These are phyloP conservation scores for Cyphellophora europaea DNA, from an alignment of 2,329 filamentous ascomycete genomes.

Conservation along the genomic window DNA sequence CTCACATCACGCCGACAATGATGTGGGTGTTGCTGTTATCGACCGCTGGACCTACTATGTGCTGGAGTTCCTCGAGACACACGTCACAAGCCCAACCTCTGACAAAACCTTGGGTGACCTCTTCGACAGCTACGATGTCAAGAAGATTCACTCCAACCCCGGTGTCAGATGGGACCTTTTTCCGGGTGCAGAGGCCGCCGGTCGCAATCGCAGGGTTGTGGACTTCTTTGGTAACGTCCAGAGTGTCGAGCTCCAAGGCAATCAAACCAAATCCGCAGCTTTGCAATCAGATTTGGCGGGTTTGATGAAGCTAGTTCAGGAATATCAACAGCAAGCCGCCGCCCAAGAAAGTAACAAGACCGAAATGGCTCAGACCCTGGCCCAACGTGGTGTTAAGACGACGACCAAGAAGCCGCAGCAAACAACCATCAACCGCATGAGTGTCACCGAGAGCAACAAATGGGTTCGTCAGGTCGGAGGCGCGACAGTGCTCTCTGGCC, in stretches of 20 bases:
- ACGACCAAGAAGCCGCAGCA: background rate
- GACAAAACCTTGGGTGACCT: slow-evolving; percentile 88
- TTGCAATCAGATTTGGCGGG: slow-evolving; percentile 63
- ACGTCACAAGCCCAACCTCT: slow-evolving; percentile 74
- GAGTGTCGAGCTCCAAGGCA: slow-evolving; percentile 78
- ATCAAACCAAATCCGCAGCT: slow-evolving; percentile 36
- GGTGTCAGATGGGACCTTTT: slow-evolving; percentile 96
- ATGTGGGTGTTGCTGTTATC: slow-evolving; percentile 95
- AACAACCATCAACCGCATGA: slow-evolving; percentile 8
- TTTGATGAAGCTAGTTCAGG: slow-evolving; percentile 54
- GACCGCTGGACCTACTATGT: slow-evolving; percentile 99
- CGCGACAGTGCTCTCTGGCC: slow-evolving; percentile 19
- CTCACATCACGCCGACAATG: slow-evolving; percentile 94
- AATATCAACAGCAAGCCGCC: slow-evolving; percentile 22
- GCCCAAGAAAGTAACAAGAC: slow-evolving; percentile 16
- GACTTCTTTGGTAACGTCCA: slow-evolving; percentile 99
- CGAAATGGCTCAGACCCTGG: slow-evolving; percentile 8
- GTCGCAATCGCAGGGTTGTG: slow-evolving; percentile 72
- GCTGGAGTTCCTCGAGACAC: slow-evolving; percentile 86
- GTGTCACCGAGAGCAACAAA: slow-evolving; percentile 15
- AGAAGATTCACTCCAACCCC: slow-evolving; percentile 87
- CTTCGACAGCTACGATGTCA: slow-evolving; percentile 91
- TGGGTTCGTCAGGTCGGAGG: slow-evolving; percentile 20
- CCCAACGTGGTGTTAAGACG: slow-evolving; percentile 6
- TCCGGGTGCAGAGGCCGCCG: slow-evolving; percentile 67